phyloP scores from a whole-genome alignment of 768 basidiomycete genomes.

The Mycena crocata region DNA sequence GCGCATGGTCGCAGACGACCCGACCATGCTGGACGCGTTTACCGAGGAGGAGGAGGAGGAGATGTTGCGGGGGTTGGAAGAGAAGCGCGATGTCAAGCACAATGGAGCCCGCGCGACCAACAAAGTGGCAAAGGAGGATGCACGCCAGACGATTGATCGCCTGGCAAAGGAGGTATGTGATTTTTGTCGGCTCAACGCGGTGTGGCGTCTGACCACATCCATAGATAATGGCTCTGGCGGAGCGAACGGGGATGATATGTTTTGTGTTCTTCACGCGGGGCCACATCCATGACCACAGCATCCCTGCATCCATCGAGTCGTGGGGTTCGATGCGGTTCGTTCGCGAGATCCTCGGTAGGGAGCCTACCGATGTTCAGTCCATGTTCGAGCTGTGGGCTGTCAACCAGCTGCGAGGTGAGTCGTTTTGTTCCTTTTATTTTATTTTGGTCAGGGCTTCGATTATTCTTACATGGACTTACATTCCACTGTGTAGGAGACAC shows the following conservation, averaged over 20 bases:
- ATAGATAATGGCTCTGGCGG: neutral
- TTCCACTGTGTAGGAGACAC: no score
- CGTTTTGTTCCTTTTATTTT: no score
- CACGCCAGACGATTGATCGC: neutral
- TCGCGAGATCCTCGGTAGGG: conserved; percentile 5
- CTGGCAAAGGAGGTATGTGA: neutral
- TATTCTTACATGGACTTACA: no score
- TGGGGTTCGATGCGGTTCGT: conserved; percentile 10
- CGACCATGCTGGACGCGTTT: neutral
- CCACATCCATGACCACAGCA: neutral
- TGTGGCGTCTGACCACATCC: neutral
- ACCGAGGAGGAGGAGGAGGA: neutral
- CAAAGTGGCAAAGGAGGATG: neutral
- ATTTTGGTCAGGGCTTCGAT: no score
- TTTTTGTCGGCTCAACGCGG: neutral
- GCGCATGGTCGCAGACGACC: neutral
- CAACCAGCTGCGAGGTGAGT: no score
- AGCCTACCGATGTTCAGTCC: no score
- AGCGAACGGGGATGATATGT: neutral
- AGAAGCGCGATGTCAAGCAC: neutral
- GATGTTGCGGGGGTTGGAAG: neutral
- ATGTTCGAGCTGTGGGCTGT: no score
- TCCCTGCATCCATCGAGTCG: neutral
- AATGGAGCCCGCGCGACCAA: neutral
- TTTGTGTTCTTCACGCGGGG: neutral